Base-by-base conservation (phyloP, 1,284 basidiomycete species). In the Fistulina hepatica region DNA sequence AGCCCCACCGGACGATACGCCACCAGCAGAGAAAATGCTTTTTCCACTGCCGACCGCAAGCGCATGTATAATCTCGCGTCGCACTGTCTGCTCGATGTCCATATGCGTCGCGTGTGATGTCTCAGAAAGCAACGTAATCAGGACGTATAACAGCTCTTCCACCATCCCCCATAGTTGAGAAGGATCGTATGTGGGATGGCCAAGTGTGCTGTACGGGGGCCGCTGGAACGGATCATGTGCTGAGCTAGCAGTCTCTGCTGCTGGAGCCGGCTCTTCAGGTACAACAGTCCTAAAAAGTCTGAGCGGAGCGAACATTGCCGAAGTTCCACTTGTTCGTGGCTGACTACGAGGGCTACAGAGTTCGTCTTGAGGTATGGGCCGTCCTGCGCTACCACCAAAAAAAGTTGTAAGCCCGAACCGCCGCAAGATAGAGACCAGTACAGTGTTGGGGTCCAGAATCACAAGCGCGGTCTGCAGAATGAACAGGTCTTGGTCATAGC, bases 401-500 rank as follows among this genome's bases (percentile, higher is more conserved):
- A 85, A 95, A 2, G 69, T 67, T 5, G 76, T 52, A 3, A 98
- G 68, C 19, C 79, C 79, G 58, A 94, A 98, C 7, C 93, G 82
- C 52, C 97, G 90, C 34, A 97, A 76, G 51, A 97, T 76, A 44
- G 81, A 80, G 45, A 88, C 77, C 42, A 97, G 65, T 47, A 95
- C 77, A 20, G 76, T 71, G 47, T 84, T 74, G 2, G 88, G 86
- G 41, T 91, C 81, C 32, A 92, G 66, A 27, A 85, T 66, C 49
- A 86, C 70, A 33, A 97, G 71, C 0, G 81, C 81, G 0, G 81
- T 74, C 61, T 97, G 94, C 4, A 98, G 67, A 42, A 97, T 74
- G 67, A 83, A 95, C 20, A 98, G 67, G 49, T 98, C 94, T 56
- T 97, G 92, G 58, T 98, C 94, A 56, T 94, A 93, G 54, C 94